Percentiles rank a stretch among this genome's conserved stretches.
phyloP scores from a whole-genome alignment of 495 filamentous ascomycete species.

The Hypoxylon lenormandii region DNA sequence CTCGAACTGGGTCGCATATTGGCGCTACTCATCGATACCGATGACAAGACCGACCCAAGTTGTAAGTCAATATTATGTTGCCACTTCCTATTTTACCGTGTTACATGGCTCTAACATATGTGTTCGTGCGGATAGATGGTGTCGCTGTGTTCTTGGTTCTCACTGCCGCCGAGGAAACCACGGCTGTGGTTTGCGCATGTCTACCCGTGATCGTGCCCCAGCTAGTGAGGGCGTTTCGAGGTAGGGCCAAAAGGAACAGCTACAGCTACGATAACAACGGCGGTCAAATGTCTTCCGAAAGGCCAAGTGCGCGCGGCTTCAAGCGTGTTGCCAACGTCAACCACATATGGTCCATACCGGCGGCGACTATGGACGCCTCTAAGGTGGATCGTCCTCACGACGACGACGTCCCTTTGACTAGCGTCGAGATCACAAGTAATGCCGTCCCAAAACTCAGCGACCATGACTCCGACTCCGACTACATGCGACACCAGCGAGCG shows the following conservation, averaged over 20 bases:
- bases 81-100: background rate
- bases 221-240: conserved; percentile 19
- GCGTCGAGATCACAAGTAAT: conserved; percentile 29
- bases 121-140: conserved; percentile 27
- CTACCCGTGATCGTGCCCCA: conserved; percentile 40
- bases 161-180: conserved; percentile 46
- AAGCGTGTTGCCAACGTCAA: conserved; percentile 42
- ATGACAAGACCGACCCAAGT: conserved; percentile 49
- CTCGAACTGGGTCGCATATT: conserved; percentile 44
- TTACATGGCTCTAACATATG: background rate
- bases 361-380: conserved; percentile 17
- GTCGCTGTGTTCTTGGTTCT: conserved; percentile 44
- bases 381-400: conserved; percentile 24
- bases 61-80: conserved; percentile 39
- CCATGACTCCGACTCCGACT: background rate
- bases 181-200: conserved; percentile 46
- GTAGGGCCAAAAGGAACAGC: background rate
- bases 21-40: conserved; percentile 44
- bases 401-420: conserved; percentile 37
- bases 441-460: background rate
- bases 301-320: conserved; percentile 36
- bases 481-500: background rate
- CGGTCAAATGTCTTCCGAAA: conserved; percentile 26
- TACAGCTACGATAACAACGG: conserved; percentile 17
- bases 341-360: conserved; percentile 40